A percentile compares a stretch with the other conserved stretches of the same genome.
Evolutionary conservation across 2,329 filamentous ascomycete genomes (phyloP).

Genomic region (Phialophora expanda): DNA sequence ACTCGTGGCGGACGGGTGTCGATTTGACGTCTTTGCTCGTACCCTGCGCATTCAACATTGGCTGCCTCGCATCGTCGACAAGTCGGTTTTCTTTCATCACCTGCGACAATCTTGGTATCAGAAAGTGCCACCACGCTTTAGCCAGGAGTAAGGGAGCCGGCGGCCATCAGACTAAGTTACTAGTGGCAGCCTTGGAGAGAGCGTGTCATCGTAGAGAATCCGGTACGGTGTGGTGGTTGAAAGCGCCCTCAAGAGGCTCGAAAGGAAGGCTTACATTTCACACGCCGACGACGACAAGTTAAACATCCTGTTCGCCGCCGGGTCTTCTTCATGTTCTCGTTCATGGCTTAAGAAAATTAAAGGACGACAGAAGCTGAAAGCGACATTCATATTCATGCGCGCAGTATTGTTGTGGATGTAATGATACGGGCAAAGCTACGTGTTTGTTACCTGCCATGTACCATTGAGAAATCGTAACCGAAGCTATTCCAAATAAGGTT

Average conservation of each 20-base stretch:
- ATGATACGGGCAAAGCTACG: no score
- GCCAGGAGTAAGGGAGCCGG: background rate
- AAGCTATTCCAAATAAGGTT: no score
- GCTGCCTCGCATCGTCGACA: constrained; percentile 57
- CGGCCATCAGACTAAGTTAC: background rate
- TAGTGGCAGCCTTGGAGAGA: background rate
- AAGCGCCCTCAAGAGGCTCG: background rate
- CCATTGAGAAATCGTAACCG: no score
- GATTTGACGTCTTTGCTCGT: constrained; percentile 36
- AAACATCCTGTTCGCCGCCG: constrained; percentile 21
- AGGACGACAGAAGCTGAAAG: background rate
- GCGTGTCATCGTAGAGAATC: background rate
- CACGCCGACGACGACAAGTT: constrained; percentile 20
- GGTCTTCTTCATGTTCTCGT: background rate
- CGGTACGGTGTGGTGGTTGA: background rate
- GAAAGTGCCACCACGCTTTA: background rate
- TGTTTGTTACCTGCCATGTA: no score
- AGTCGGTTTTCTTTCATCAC: constrained; percentile 60
- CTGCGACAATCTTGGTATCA: constrained; percentile 53
- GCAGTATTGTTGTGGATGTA: background rate
- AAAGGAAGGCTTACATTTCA: background rate
- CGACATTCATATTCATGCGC: background rate
- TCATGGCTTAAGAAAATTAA: background rate
- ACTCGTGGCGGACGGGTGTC: constrained; percentile 20
- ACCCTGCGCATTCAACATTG: constrained; percentile 38